These are phyloP conservation scores for Stemphylium vesicarium DNA, from an alignment of 2,329 filamentous ascomycete species.

Conservation along the genomic window DNA sequence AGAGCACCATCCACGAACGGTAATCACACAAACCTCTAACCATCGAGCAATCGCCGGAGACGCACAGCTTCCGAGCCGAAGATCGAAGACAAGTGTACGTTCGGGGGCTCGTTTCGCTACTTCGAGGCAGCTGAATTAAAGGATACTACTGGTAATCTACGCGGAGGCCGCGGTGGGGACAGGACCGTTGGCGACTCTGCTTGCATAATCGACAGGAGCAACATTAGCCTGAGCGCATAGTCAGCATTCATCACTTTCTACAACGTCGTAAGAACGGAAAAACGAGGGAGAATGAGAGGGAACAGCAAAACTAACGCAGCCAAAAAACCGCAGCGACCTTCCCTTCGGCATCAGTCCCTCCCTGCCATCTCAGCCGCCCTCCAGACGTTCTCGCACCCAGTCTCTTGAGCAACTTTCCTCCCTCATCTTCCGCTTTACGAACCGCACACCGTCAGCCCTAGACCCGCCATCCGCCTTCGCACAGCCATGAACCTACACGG, in stretches of 20 bases:
- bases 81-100: too few relatives aligned
- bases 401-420: not conserved
- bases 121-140: not conserved
- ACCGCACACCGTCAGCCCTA: not conserved
- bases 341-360: not conserved
- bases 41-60: not conserved
- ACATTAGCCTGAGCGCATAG: too few relatives aligned
- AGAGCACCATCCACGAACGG: too few relatives aligned
- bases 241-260: too few relatives aligned
- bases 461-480: constrained; percentile 14
- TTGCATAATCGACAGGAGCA: too few relatives aligned
- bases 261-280: not conserved
- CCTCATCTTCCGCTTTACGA: not conserved
- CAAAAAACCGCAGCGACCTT: not conserved
- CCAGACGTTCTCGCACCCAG: not conserved
- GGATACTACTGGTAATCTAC: not conserved
- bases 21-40: not conserved
- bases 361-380: not conserved
- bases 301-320: not conserved
- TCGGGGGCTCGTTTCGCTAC: too few relatives aligned
- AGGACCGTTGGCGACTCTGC: too few relatives aligned
- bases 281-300: not conserved
- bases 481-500: constrained; percentile 21
- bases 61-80: too few relatives aligned
- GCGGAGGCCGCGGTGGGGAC: not conserved